These are phyloP conservation scores for Cantharellus cinnabarinus DNA, from an alignment of 768 basidiomycete species.

Conservation along the genomic window DNA sequence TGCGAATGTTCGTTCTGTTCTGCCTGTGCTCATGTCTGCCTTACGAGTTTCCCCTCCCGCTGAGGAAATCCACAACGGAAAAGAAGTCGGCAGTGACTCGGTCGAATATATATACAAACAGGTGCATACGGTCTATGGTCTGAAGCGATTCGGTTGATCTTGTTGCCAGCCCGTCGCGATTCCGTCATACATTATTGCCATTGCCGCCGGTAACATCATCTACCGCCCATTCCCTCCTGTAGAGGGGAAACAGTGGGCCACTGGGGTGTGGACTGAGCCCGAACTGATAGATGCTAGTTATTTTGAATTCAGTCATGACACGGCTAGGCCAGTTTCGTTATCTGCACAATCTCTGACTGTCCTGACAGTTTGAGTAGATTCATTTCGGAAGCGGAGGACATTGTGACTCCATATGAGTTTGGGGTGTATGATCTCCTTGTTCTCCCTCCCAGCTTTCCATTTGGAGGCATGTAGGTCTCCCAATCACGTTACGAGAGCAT, in stretches of 20 bases:
- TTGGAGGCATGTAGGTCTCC: constrained; percentile 53
- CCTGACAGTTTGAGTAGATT: constrained; percentile 27
- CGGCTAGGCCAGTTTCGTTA: constrained; percentile 31
- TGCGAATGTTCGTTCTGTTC: constrained; percentile 53
- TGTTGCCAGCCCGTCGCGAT: constrained; percentile 51
- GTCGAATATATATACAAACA: constrained; percentile 65
- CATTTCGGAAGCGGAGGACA: constrained; percentile 50
- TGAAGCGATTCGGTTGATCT: background rate
- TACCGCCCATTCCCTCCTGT: constrained; percentile 35
- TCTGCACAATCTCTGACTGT: background rate
- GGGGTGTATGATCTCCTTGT: constrained; percentile 80
- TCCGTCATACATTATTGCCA: constrained; percentile 81
- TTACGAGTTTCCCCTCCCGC: constrained; percentile 56
- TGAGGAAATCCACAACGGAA: constrained; percentile 51
- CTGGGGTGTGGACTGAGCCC: constrained; percentile 84
- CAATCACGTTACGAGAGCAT: background rate
- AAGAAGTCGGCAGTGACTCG: constrained; percentile 46
- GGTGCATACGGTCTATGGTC: constrained; percentile 19
- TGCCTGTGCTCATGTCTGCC: constrained; percentile 76
- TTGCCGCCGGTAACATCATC: constrained; percentile 65
- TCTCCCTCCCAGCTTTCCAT: constrained; percentile 81
- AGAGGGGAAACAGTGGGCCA: constrained; percentile 52
- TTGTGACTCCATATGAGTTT: constrained; percentile 59
- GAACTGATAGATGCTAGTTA: constrained; percentile 53
- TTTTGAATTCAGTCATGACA: constrained; percentile 82